Evolutionary conservation across 257 asterid genomes (phyloP).

Genomic region (Gentiana straminea): DNA sequence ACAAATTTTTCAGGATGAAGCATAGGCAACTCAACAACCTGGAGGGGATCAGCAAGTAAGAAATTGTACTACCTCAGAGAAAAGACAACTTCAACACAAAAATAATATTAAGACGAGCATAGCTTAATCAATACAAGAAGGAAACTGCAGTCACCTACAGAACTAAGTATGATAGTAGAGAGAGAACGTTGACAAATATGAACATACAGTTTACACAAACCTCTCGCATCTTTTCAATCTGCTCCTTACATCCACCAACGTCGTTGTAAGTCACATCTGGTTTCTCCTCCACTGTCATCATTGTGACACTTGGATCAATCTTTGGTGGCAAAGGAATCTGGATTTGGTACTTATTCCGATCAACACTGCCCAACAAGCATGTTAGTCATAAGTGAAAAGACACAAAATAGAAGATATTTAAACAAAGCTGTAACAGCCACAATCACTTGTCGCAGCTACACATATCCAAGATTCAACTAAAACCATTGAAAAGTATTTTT

Average conservation of each 20-base stretch:
- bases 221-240: conserved; percentile 99
- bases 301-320: conserved; percentile 97
- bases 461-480: no score
- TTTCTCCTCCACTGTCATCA: conserved; percentile 99
- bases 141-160: neutral
- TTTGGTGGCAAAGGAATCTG: conserved; percentile 98
- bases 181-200: neutral
- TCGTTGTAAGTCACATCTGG: conserved; percentile 97
- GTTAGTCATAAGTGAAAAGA: conserved; percentile 15
- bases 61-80: neutral
- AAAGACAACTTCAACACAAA: neutral
- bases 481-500: no score
- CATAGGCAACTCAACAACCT: conserved; percentile 99
- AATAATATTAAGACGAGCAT: neutral
- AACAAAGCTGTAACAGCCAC: neutral
- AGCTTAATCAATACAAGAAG: neutral
- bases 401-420: conserved; percentile 1
- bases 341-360: conserved; percentile 89
- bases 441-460: no score
- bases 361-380: conserved; percentile 51
- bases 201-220: conserved; percentile 18
- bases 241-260: conserved; percentile 98
- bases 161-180: neutral
- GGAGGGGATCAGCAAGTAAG: conserved; percentile 7
- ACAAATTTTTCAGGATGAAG: conserved; percentile 98